phyloP scores from a whole-genome alignment of 352 stramenopile species.

The Phytophthora vignae region DNA sequence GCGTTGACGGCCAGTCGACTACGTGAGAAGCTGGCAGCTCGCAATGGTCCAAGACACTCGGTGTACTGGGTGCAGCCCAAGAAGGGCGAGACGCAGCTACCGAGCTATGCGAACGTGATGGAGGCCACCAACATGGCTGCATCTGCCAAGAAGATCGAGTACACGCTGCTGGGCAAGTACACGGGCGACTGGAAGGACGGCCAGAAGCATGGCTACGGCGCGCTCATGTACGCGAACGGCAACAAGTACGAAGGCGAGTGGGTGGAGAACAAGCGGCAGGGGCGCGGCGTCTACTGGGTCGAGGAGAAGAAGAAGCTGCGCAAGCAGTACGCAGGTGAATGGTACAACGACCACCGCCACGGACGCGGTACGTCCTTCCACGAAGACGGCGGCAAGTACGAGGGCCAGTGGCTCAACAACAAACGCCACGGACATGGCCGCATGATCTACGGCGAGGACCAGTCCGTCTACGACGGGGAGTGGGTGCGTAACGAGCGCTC shows the following conservation, averaged over 20 bases:
- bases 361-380: slow-evolving; percentile 88
- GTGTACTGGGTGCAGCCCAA: slow-evolving; percentile 84
- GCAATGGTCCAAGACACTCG: slow-evolving; percentile 75
- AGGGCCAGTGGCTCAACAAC: slow-evolving; percentile 83
- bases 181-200: slow-evolving; percentile 95
- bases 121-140: slow-evolving; percentile 48
- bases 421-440: slow-evolving; percentile 77
- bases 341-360: slow-evolving; percentile 73
- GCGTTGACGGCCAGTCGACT: slow-evolving; percentile 51
- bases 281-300: slow-evolving; percentile 85
- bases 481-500: slow-evolving; percentile 82
- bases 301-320: slow-evolving; percentile 69
- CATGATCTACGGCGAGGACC: slow-evolving; percentile 73
- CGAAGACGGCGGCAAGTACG: slow-evolving; percentile 81
- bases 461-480: slow-evolving; percentile 89
- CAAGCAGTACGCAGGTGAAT: slow-evolving; percentile 90
- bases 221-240: slow-evolving; percentile 89
- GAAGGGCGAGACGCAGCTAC: slow-evolving; percentile 34
- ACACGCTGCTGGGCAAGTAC: slow-evolving; percentile 85
- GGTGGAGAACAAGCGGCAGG: slow-evolving; percentile 80
- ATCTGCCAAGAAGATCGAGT: slow-evolving; percentile 53
- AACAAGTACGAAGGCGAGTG: slow-evolving; percentile 93
- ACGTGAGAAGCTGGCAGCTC: slow-evolving; percentile 59
- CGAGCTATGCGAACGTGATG: slow-evolving; percentile 50
- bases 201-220: slow-evolving; percentile 93